These are phyloP conservation scores for Xerocomellus dryophilus DNA, from an alignment of 768 basidiomycete genomes.

Conservation along the genomic window DNA sequence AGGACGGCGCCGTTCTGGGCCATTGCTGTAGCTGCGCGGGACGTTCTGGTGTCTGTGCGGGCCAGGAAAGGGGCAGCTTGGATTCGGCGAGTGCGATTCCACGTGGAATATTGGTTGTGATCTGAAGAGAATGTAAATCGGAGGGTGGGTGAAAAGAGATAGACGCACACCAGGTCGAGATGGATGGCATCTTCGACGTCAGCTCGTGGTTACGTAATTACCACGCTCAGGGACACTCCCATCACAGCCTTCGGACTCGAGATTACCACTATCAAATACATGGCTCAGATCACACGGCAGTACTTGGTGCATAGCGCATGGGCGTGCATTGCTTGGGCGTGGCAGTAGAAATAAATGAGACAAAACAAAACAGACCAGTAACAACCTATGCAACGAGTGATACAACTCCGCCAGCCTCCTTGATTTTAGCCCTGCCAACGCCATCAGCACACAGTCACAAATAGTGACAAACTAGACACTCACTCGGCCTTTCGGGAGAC, in stretches of 20 bases:
- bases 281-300: neutral
- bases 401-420: slow-evolving; percentile 93
- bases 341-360: slow-evolving; percentile 15
- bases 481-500: slow-evolving; percentile 86
- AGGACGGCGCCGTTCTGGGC: slow-evolving; percentile 37
- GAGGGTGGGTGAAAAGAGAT: neutral
- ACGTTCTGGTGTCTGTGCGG: slow-evolving; percentile 46
- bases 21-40: slow-evolving; percentile 49
- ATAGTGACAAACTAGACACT: slow-evolving; percentile 22
- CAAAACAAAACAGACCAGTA: slow-evolving; percentile 14
- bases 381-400: slow-evolving; percentile 76
- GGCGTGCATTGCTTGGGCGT: neutral
- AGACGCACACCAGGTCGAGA: slow-evolving; percentile 41
- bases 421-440: slow-evolving; percentile 65
- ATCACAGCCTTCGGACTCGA: no score
- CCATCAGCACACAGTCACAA: slow-evolving; percentile 18
- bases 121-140: slow-evolving; percentile 28
- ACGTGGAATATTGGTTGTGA: slow-evolving; percentile 50
- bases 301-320: slow-evolving; percentile 1
- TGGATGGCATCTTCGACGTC: slow-evolving; percentile 26
- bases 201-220: neutral
- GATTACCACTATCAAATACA: neutral
- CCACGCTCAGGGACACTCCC: neutral
- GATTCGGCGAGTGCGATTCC: slow-evolving; percentile 57
- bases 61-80: slow-evolving; percentile 53